A percentile compares a stretch with the other conserved stretches of the same genome.
phyloP scores from a whole-genome alignment of 2,329 filamentous ascomycete genomes.

The Orbilia ellipsospora region DNA sequence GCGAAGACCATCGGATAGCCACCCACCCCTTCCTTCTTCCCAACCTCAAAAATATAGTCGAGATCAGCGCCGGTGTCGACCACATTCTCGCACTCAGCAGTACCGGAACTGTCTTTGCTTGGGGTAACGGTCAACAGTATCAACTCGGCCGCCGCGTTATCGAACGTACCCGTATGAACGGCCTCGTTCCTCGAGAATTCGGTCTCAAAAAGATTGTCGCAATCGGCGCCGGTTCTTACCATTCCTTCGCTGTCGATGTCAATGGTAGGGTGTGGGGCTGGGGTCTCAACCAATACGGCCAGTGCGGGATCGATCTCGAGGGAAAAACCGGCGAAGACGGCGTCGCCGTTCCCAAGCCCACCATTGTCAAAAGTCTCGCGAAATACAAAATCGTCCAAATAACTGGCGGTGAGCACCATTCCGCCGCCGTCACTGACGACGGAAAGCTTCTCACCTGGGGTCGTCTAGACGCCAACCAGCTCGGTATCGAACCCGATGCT shows the following conservation, averaged over 20 bases:
- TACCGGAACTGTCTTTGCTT: slow-evolving; percentile 71
- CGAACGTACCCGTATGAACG: slow-evolving; percentile 69
- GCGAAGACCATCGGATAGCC: slow-evolving; percentile 68
- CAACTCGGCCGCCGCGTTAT: slow-evolving; percentile 74
- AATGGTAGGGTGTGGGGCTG: slow-evolving; percentile 79
- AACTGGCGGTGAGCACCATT: slow-evolving; percentile 80
- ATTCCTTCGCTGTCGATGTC: slow-evolving; percentile 79
- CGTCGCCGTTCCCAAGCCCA: slow-evolving; percentile 77
- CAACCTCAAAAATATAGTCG: slow-evolving; percentile 72
- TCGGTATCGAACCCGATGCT: slow-evolving; percentile 69
- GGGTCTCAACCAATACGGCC: slow-evolving; percentile 88
- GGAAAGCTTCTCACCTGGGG: slow-evolving; percentile 73
- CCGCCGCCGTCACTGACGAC: slow-evolving; percentile 70
- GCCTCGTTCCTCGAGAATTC: slow-evolving; percentile 69
- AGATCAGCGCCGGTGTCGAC: slow-evolving; percentile 71
- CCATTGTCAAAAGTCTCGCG: slow-evolving; percentile 73
- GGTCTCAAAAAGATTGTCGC: slow-evolving; percentile 70
- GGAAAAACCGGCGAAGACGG: slow-evolving; percentile 72
- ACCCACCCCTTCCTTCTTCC: slow-evolving; percentile 69
- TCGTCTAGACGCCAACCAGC: slow-evolving; percentile 68
- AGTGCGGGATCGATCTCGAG: slow-evolving; percentile 75
- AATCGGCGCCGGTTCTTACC: slow-evolving; percentile 79
- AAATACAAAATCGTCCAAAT: slow-evolving; percentile 75
- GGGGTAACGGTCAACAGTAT: slow-evolving; percentile 76
- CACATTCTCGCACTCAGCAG: slow-evolving; percentile 71